Evolutionary conservation across 2,329 filamentous ascomycete species (phyloP), one percentile per base, ranked within the genome.

Genomic region (Chrysoporthe puriensis): DNA sequence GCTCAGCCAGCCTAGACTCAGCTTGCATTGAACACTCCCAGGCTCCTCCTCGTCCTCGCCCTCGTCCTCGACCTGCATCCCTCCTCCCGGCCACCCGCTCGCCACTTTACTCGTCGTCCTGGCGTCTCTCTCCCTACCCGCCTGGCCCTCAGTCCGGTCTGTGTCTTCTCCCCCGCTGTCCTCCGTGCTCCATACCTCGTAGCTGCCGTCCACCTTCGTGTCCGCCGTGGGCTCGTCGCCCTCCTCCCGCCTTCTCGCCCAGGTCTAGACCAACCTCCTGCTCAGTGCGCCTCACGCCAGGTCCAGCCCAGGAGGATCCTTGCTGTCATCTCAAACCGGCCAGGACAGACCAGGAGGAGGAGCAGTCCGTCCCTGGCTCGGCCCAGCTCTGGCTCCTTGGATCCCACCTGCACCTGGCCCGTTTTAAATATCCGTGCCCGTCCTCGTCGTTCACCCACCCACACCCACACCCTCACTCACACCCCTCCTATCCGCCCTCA

Each of bases 371-470:
- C 32, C 54, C 54, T 34, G 34, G 3, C 34, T 36, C 34, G 36
- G 9, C 36, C 36, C 46, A 8, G 40, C 9, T 26, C 8, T 21
- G 50, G 6, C 43, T 50, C 21, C 32, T 36, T 64, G 43, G 26
- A 43, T 64, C 43, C 36, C 26, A 40, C 63, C 52, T 58, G 63
- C 26, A 40, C 63, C 52, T 58, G 63, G 42, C 63, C 42, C 52
- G 42, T 58, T 64, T 64, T 59, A 64, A 64, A 64, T 59, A 64
- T 50, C 52, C 63, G 43, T 46, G 42, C 62, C 52, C 50, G 34
- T 32, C 62, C 63, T 48, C 63, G 43, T 54, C 61, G 34, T 36
- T 21, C 44, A 32, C 40, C 34, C 34, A 52, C 43, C 9, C 32
- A 18, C 43, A 62, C 59, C 43, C n/a, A 21, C 52, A 56, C 52